These are phyloP conservation scores for Ophiostoma triangulosporum DNA, from an alignment of 2,329 filamentous ascomycete species.

Conservation along the genomic window DNA sequence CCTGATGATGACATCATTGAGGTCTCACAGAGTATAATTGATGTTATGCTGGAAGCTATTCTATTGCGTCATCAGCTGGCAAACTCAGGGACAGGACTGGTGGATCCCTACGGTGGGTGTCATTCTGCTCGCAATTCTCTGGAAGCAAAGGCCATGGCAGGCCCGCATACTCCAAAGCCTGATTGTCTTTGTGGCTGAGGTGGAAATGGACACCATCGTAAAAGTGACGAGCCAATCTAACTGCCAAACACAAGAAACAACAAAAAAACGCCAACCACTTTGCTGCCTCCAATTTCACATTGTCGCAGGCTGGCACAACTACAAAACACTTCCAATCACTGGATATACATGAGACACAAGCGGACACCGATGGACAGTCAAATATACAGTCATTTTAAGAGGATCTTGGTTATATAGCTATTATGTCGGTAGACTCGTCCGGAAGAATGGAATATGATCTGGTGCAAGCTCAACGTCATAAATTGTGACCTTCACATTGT, in stretches of 20 bases:
- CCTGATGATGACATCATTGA: not conserved
- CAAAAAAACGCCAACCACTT: too few species aligned
- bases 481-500: too few species aligned
- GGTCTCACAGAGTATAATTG: not conserved
- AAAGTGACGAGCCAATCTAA: constrained; percentile 1
- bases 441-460: too few species aligned
- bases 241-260: not conserved
- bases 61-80: not conserved
- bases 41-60: not conserved
- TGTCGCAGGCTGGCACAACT: too few species aligned
- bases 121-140: not conserved
- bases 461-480: too few species aligned
- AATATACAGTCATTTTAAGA: too few species aligned
- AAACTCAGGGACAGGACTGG: not conserved
- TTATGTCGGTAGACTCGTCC: too few species aligned
- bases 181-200: not conserved
- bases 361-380: too few species aligned
- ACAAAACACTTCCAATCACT: too few species aligned
- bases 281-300: not conserved
- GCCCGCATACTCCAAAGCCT: not conserved
- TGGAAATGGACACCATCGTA: not conserved
- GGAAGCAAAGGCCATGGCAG: not conserved
- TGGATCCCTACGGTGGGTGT: not conserved
- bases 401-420: too few species aligned
- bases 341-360: too few species aligned